A percentile compares a stretch with the other conserved stretches of the same genome.
Conservation (phyloP, 108 stramenopile species). For the Cyclostephanos tholiformis region DNA sequence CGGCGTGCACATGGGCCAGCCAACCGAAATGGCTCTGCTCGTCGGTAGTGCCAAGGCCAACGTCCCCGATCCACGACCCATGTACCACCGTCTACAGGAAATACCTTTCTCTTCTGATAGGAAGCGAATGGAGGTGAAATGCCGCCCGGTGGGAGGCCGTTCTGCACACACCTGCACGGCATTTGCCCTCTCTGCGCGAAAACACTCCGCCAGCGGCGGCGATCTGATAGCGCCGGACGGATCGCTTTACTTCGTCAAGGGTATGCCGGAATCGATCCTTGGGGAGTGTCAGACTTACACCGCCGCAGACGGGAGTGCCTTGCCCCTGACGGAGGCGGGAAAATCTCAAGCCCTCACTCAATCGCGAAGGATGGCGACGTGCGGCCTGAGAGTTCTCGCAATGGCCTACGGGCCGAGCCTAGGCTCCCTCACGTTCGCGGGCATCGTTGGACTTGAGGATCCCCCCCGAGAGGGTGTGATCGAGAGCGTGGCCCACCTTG, state of each 20-base stretch:
- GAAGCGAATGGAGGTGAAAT: conserved; percentile 94
- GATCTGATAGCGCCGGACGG: conserved; percentile 51
- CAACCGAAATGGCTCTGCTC: conserved; percentile 93
- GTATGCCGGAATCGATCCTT: conserved; percentile 90
- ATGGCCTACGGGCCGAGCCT: conserved; percentile 76
- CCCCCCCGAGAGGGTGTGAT: conserved; percentile 88
- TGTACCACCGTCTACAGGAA: conserved; percentile 88
- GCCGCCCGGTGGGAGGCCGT: conserved; percentile 71
- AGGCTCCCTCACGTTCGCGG: conserved; percentile 82
- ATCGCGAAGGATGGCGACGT: conserved; percentile 76
- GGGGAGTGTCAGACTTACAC: conserved; percentile 72
- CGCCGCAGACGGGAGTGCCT: conserved; percentile 57
- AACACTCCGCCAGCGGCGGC: conserved; percentile 23
- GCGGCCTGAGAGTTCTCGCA: conserved; percentile 91
- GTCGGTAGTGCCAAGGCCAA: conserved; percentile 82
- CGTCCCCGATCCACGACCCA: conserved; percentile 79
- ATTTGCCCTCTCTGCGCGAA: conserved; percentile 57
- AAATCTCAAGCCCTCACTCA: conserved; percentile 54
- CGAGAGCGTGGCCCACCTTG: conserved; percentile 76
- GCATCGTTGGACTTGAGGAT: conserved; percentile 92
- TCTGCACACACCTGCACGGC: conserved; percentile 63
- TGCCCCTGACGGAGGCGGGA: conserved; percentile 57
- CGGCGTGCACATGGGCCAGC: conserved; percentile 68
- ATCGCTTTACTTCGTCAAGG: conserved; percentile 90
- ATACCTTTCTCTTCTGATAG: conserved; percentile 93